Evolutionary conservation across 2,329 filamentous ascomycete genomes (phyloP).

Genomic region (Lachnellula suecica): DNA sequence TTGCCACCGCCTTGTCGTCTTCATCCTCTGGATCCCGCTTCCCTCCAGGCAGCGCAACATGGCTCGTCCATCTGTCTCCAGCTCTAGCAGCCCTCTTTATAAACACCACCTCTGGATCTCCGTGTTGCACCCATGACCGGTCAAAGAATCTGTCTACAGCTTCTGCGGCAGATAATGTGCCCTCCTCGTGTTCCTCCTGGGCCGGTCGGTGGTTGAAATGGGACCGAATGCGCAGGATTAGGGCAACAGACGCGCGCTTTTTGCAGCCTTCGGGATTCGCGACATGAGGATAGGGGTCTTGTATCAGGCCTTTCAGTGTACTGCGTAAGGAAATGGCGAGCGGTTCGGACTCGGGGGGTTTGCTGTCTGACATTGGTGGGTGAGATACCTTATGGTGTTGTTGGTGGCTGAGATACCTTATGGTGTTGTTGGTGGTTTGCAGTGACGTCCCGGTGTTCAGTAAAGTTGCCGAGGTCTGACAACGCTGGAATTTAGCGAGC

Average conservation of each 20-base stretch:
- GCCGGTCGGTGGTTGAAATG: constrained; percentile 52
- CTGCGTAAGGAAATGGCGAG: constrained; percentile 31
- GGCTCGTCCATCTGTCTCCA: constrained; percentile 68
- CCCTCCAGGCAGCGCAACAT: constrained; percentile 68
- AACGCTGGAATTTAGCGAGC: too few relatives aligned
- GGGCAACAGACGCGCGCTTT: constrained; percentile 60
- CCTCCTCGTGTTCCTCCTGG: constrained; percentile 5
- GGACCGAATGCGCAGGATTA: constrained; percentile 63
- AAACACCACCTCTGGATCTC: constrained; percentile 67
- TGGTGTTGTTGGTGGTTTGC: neutral
- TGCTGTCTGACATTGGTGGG: constrained; percentile 6
- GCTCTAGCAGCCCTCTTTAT: constrained; percentile 66
- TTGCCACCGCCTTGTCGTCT: constrained; percentile 60
- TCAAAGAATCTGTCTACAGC: constrained; percentile 58
- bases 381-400: neutral
- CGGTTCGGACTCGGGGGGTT: constrained; percentile 12
- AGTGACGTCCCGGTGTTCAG: too few relatives aligned
- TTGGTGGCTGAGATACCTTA: neutral
- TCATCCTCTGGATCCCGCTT: constrained; percentile 64
- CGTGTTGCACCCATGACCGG: constrained; percentile 63
- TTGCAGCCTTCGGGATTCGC: constrained; percentile 39
- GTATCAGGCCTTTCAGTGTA: constrained; percentile 35
- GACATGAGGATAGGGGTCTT: constrained; percentile 47
- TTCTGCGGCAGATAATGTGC: constrained; percentile 34
- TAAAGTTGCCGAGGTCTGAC: too few relatives aligned